phyloP scores from a whole-genome alignment of 208 protist species.

The Crithidia acanthocephali region DNA sequence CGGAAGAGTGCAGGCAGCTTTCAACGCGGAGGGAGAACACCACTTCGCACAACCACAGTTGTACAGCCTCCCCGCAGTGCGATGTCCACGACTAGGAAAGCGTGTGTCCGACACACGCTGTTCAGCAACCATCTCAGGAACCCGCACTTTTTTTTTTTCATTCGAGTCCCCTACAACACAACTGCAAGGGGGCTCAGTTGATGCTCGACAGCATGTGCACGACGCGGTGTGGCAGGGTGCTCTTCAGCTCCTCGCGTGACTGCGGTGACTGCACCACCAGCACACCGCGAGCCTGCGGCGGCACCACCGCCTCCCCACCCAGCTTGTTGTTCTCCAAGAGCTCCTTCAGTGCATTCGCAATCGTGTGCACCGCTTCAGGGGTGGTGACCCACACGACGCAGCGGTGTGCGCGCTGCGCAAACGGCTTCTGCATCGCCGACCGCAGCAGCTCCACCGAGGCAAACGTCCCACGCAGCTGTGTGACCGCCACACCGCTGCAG shows the following conservation, averaged over 20 bases:
- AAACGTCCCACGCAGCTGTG: slow-evolving; percentile 10
- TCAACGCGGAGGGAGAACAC: no score
- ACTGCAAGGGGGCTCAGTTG: background rate
- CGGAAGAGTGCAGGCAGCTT: no score
- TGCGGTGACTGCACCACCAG: slow-evolving; percentile 50
- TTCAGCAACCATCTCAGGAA: no score
- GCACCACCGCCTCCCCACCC: slow-evolving; percentile 49
- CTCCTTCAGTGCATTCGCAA: slow-evolving; percentile 68
- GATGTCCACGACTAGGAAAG: no score
- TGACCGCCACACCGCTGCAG: slow-evolving; percentile 17
- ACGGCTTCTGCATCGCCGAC: slow-evolving; percentile 24
- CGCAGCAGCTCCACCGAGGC: slow-evolving; percentile 30
- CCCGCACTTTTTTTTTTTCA: no score
- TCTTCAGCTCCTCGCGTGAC: slow-evolving; percentile 57
- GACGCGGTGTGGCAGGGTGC: slow-evolving; percentile 67
- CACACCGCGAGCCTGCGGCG: slow-evolving; percentile 41
- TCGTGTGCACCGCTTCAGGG: slow-evolving; percentile 28
- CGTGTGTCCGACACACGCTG: no score
- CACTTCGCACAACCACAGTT: no score
- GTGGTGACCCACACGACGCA: slow-evolving; percentile 69
- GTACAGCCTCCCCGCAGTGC: no score
- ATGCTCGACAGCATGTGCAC: slow-evolving; percentile 68
- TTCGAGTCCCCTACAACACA: no score
- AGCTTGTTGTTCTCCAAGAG: slow-evolving; percentile 72
- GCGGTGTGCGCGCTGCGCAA: background rate